These are phyloP conservation scores for Penstemon barbatus DNA, from an alignment of 257 asterid genomes.

Conservation along the genomic window DNA sequence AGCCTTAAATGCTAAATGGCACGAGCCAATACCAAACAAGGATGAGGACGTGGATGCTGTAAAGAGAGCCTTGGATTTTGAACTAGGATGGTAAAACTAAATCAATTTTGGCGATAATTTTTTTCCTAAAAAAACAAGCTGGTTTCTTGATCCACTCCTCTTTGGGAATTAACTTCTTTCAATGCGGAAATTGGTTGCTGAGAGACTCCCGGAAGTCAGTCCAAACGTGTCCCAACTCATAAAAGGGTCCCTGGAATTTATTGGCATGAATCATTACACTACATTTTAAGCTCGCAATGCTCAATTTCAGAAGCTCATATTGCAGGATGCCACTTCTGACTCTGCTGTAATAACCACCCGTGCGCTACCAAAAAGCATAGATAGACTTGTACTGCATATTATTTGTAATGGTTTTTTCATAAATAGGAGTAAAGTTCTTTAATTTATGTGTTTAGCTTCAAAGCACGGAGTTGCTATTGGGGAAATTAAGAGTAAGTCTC, in stretches of 20 bases:
- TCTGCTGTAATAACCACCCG: conserved; percentile 71
- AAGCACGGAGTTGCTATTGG: conserved; percentile 75
- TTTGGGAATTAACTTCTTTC: conserved; percentile 83
- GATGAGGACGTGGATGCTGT: conserved; percentile 74
- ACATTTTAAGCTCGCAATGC: too few species aligned
- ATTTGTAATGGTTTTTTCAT: background rate
- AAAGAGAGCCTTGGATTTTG: conserved; percentile 70
- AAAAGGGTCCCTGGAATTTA: conserved; percentile 66
- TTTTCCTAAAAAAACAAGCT: conserved; percentile 26
- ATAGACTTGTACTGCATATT: background rate
- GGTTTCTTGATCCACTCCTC: conserved; percentile 95
- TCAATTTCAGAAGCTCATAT: conserved; percentile 47
- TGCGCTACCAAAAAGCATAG: conserved; percentile 32
- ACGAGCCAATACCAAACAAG: conserved; percentile 57
- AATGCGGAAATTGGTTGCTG: conserved; percentile 72
- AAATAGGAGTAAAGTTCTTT: conserved; percentile 17
- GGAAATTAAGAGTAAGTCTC: conserved; percentile 53
- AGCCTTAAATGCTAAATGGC: conserved; percentile 69
- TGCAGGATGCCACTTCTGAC: conserved; percentile 68
- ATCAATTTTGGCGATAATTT: conserved; percentile 10
- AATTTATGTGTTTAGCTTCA: conserved; percentile 43
- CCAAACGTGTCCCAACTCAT: conserved; percentile 42
- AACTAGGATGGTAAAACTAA: conserved; percentile 70
- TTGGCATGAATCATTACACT: too few species aligned
- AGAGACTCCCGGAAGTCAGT: conserved; percentile 61